Conservation (phyloP, 805 yeast species). For the Candida adriatica region DNA sequence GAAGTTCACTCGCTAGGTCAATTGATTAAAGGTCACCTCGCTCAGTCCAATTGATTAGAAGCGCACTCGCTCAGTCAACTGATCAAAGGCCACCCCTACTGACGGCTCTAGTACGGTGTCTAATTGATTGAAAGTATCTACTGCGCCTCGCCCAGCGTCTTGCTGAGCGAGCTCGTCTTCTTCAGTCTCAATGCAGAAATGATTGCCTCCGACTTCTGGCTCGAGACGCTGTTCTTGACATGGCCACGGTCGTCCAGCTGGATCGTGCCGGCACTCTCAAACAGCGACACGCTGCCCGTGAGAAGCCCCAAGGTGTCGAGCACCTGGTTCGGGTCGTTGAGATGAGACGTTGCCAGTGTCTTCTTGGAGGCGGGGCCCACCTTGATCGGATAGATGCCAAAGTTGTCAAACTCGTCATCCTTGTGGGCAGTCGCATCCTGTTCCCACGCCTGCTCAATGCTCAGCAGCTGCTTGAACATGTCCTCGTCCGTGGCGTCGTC, state of each 20-base stretch:
- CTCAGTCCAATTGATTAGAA: too few species aligned
- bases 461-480: slow-evolving; percentile 78
- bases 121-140: too few species aligned
- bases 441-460: slow-evolving; percentile 52
- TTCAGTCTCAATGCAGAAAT: slow-evolving; percentile 17
- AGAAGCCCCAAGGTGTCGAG: slow-evolving; percentile 75
- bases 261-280: slow-evolving; percentile 73
- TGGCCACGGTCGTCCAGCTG: slow-evolving; percentile 77
- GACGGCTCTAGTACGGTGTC: too few species aligned
- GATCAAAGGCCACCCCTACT: background rate
- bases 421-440: slow-evolving; percentile 17
- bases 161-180: slow-evolving; percentile 10
- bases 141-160: too few species aligned
- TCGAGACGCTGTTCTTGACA: slow-evolving; percentile 36
- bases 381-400: slow-evolving; percentile 77
- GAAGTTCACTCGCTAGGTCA: too few species aligned
- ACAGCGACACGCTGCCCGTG: slow-evolving; percentile 70
- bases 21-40: too few species aligned
- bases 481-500: slow-evolving; percentile 98
- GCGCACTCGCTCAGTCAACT: background rate
- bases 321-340: slow-evolving; percentile 78
- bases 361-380: slow-evolving; percentile 89
- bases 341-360: slow-evolving; percentile 80
- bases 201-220: slow-evolving; percentile 29
- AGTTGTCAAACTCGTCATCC: slow-evolving; percentile 32